Evolutionary conservation across 345 rosid genomes (phyloP).

Genomic region (Theobroma cacao): DNA sequence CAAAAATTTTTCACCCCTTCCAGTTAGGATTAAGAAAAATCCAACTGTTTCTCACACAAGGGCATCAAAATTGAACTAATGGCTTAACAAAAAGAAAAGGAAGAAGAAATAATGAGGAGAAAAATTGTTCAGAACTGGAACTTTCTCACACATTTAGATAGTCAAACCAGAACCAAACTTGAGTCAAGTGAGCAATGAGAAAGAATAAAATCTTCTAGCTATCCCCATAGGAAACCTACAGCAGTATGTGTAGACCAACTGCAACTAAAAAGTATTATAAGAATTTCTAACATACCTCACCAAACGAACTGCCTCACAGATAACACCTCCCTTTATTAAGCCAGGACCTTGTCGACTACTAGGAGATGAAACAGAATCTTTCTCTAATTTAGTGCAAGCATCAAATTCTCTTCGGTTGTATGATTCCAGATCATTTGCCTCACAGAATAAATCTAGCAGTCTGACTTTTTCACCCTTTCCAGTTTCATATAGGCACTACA

Average conservation of each 20-base stretch:
- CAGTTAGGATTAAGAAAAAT: neutral
- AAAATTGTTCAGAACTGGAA: neutral
- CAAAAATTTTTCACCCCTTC: neutral
- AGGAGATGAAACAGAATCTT: conserved; percentile 25
- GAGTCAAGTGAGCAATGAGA: neutral
- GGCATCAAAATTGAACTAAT: neutral
- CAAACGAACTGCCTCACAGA: conserved; percentile 47
- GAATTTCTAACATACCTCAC: conserved; percentile 53
- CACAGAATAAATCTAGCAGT: conserved; percentile 78
- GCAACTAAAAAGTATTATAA: conserved; percentile 6
- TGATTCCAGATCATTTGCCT: conserved; percentile 75
- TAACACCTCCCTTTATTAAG: conserved; percentile 31
- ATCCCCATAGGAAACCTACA: neutral
- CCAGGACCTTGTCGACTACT: conserved; percentile 24
- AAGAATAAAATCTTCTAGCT: neutral
- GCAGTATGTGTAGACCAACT: neutral
- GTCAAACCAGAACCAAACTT: neutral
- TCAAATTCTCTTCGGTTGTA: conserved; percentile 31
- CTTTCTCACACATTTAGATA: neutral
- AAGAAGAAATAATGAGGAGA: neutral
- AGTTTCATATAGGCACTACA: conserved; percentile 78
- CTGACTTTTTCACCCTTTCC: conserved; percentile 56
- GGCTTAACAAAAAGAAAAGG: neutral
- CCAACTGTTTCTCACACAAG: neutral
- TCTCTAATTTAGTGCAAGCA: conserved; percentile 9